A percentile compares a stretch with the other conserved stretches of the same genome.
Conservation (phyloP, 768 basidiomycete species). For the Lactifluus pinguis region DNA sequence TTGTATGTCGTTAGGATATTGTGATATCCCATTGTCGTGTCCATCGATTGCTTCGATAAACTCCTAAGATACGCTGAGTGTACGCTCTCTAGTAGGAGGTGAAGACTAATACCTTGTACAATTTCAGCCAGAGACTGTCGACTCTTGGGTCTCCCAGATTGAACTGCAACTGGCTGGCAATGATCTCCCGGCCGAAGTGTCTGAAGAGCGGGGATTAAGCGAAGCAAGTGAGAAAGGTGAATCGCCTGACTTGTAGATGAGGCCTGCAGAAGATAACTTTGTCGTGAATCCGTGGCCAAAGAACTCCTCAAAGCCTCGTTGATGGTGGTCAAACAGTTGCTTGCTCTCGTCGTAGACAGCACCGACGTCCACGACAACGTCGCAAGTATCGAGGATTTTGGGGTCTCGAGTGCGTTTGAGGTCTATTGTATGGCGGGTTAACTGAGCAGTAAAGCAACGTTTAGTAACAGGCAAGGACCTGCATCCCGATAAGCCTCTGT, state of each 20-base stretch:
- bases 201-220: slow-evolving; percentile 29
- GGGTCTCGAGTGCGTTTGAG: slow-evolving; percentile 71
- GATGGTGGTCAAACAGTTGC: slow-evolving; percentile 91
- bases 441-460: neutral
- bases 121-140: slow-evolving; percentile 71
- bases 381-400: slow-evolving; percentile 61
- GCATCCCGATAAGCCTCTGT: slow-evolving; percentile 69
- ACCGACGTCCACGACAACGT: slow-evolving; percentile 96
- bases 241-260: slow-evolving; percentile 81
- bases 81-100: neutral
- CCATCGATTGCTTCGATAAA: slow-evolving; percentile 93
- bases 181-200: slow-evolving; percentile 84
- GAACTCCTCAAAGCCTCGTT: slow-evolving; percentile 82
- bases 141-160: slow-evolving; percentile 53
- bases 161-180: slow-evolving; percentile 50
- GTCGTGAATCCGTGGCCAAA: slow-evolving; percentile 85
- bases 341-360: slow-evolving; percentile 77
- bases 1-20: slow-evolving; percentile 58
- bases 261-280: slow-evolving; percentile 86
- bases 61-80: slow-evolving; percentile 39
- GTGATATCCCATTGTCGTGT: slow-evolving; percentile 89
- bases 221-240: neutral
- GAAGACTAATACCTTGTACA: slow-evolving; percentile 58
- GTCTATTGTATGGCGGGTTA: slow-evolving; percentile 21
- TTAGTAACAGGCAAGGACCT: slow-evolving; percentile 32